These are phyloP conservation scores for Penicillium expansum DNA, from an alignment of 2,329 filamentous ascomycete species.

Conservation along the genomic window DNA sequence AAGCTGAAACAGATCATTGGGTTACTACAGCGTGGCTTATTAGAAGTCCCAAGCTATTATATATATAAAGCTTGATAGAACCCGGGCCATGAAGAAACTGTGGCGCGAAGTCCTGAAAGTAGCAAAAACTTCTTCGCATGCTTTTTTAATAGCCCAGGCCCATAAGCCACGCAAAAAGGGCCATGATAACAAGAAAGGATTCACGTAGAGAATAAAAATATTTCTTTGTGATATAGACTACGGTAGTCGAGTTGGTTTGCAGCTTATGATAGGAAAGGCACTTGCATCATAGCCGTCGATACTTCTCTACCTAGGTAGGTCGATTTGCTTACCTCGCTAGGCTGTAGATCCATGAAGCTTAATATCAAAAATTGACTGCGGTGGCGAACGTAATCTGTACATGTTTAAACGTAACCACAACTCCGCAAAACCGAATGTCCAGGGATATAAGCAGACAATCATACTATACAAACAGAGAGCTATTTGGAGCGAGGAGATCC, in stretches of 20 bases:
- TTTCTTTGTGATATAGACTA: background rate
- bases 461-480: slow-evolving; percentile 29
- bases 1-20: background rate
- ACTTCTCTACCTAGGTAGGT: background rate
- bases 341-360: background rate
- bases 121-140: background rate
- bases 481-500: slow-evolving; percentile 29
- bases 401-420: background rate
- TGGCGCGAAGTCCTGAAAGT: background rate
- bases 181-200: background rate
- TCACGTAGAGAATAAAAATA: background rate
- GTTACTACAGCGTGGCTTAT: background rate
- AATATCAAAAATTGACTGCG: background rate
- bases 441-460: background rate
- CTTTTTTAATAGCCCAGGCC: background rate
- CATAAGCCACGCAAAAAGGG: background rate
- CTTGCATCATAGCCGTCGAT: background rate
- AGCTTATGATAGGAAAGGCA: background rate
- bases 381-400: background rate
- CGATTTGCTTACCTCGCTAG: background rate
- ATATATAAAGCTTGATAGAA: background rate
- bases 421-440: background rate
- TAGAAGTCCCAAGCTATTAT: background rate
- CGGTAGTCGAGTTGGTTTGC: background rate
- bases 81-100: background rate